phyloP scores from a whole-genome alignment of 768 basidiomycete genomes.

The Naematelia encephala region DNA sequence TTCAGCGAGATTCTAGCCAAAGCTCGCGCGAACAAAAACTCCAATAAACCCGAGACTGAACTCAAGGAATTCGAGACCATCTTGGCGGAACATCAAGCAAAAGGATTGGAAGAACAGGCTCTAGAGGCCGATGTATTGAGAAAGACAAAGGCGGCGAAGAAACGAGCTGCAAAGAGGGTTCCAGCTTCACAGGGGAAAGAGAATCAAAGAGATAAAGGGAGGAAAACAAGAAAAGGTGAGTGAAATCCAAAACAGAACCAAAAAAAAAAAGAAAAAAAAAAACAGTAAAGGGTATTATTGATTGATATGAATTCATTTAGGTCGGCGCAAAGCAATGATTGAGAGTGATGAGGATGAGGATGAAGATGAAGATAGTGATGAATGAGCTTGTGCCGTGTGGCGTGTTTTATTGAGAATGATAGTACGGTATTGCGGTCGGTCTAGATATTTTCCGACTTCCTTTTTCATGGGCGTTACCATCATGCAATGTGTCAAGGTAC shows the following conservation, averaged over 20 bases:
- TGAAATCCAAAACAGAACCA: neutral
- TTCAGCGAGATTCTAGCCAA: conserved; percentile 91
- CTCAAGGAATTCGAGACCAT: conserved; percentile 95
- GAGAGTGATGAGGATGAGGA: conserved; percentile 19
- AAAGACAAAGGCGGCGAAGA: conserved; percentile 71
- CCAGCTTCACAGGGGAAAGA: neutral
- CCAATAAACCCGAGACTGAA: conserved; percentile 88
- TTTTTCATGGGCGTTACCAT: too few relatives aligned
- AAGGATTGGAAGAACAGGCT: conserved; percentile 88
- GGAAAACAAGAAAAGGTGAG: conserved; percentile 14
- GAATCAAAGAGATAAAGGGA: neutral
- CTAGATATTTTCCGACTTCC: too few relatives aligned
- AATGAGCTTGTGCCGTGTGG: neutral
- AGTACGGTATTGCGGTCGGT: too few relatives aligned
- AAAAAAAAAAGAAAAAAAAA: neutral
- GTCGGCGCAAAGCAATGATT: neutral
- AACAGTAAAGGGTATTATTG: neutral
- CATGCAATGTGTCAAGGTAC: too few relatives aligned
- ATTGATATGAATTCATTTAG: neutral
- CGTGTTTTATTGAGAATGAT: too few relatives aligned
- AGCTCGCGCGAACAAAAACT: conserved; percentile 85
- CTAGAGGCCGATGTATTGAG: conserved; percentile 79
- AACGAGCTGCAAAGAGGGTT: conserved; percentile 40
- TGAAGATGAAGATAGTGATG: conserved; percentile 17
- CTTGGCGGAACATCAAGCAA: conserved; percentile 71